Evolutionary conservation across 306 rosid genomes (phyloP), one percentile per base, ranked within the genome.

Genomic region (Cucumis hystrix): DNA sequence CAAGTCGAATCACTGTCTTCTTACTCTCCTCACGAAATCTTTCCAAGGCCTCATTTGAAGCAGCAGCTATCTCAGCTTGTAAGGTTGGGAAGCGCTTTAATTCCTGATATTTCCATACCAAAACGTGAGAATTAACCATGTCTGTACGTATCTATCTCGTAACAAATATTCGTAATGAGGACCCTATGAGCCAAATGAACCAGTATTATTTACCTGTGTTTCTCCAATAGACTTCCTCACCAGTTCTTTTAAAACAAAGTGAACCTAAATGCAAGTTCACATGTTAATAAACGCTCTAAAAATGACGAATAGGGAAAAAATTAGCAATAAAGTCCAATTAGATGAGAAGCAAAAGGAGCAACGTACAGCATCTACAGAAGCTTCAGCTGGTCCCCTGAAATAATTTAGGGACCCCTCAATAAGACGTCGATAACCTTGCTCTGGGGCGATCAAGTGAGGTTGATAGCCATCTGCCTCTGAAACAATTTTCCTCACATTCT

Each of bases 401-500:
- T 91, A 95, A 77, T 81, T 80, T 14, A 95, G 91, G 60, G 99
- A 70, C 25, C 97, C 89, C 63, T 95, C 99, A 62, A 95, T 95
- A 57, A 95, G 87, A 52, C 99, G 96, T 55, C 98, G 88, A 82
- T 95, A 95, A 79, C 99, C 99, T 88, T 87, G 99, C 88, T 95
- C 99, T 2, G 99, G 99, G 67, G 99, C 99, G 83, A 95, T 91
- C 87, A 95, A 88, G 87, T 95, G 99, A 57, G 99, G 99, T 86
- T 95, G 99, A 79, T 95, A 95, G 86, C 99, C 99, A 84, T 95
- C 99, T 21, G 98, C 96, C 87, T 95, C 97, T 40, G 97, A 90
- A 79, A 95, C 97, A 70, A 95, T 97, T 89, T 88, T 95, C 86
- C 77, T 92, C 49, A 95, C 98, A 81, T 92, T 95, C 86, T 91